These are phyloP conservation scores for Cordyceps javanica DNA, from an alignment of 2,329 filamentous ascomycete species.

Conservation along the genomic window DNA sequence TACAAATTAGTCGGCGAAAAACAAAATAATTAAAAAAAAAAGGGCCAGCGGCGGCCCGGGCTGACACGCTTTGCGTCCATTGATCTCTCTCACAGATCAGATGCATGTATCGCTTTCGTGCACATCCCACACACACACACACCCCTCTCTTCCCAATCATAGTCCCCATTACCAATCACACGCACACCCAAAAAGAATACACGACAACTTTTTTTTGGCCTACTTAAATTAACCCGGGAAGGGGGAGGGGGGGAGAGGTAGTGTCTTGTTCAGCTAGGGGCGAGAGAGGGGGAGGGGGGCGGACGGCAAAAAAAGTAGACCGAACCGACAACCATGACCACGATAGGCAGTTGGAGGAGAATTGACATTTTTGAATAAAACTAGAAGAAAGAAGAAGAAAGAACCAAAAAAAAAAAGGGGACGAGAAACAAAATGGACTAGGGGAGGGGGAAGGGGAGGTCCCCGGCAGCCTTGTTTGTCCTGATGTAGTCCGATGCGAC, in stretches of 20 bases:
- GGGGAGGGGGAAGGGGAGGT: no score
- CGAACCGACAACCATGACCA: no score
- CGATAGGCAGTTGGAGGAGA: neutral
- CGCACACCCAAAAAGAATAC: no score
- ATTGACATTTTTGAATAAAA: no score
- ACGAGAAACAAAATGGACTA: no score
- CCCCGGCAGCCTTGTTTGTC: neutral
- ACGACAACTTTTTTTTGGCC: no score
- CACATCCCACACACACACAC: neutral
- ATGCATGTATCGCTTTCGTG: conserved; percentile 7
- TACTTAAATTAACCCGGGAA: neutral
- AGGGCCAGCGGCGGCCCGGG: neutral
- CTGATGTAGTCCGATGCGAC: neutral
- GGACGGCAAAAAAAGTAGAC: no score
- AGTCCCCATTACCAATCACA: neutral
- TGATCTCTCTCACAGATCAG: conserved; percentile 5
- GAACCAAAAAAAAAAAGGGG: no score
- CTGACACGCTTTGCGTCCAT: neutral
- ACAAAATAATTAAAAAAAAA: neutral
- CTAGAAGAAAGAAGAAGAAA: no score
- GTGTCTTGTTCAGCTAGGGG: neutral
- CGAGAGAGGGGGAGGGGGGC: no score
- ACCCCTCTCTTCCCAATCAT: neutral
- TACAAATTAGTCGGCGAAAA: no score
- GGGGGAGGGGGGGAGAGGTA: neutral